phyloP scores from a whole-genome alignment of 352 stramenopile species.

The Phytopythium delawarense region DNA sequence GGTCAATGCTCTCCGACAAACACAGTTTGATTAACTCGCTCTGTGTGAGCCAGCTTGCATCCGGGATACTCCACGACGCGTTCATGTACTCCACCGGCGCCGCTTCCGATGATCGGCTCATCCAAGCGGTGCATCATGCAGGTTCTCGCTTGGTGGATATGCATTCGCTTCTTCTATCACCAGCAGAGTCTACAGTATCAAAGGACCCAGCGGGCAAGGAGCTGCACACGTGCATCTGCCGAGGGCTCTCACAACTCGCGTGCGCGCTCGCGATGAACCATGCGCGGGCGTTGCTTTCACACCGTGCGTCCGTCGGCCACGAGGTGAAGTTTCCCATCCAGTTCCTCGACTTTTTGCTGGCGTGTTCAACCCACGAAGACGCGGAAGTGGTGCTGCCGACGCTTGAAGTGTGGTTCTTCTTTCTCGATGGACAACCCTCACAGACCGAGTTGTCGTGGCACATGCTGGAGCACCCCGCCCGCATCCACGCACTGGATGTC shows the following conservation, averaged over 20 bases:
- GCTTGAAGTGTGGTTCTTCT: conserved; percentile 86
- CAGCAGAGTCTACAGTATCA: not conserved
- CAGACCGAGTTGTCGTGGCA: conserved; percentile 40
- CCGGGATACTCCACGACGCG: conserved; percentile 56
- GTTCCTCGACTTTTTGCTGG: conserved; percentile 63
- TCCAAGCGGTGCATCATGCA: conserved; percentile 26
- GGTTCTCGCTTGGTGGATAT: conserved; percentile 20
- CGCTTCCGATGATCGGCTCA: conserved; percentile 15
- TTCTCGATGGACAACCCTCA: conserved; percentile 55
- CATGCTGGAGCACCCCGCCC: conserved; percentile 25
- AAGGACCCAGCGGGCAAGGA: conserved; percentile 15
- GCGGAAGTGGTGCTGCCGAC: conserved; percentile 58
- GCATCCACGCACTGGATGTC: conserved; percentile 36
- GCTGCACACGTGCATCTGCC: conserved; percentile 21
- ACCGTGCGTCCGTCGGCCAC: conserved; percentile 3
- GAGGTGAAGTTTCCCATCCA: conserved; percentile 14
- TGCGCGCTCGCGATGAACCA: conserved; percentile 48
- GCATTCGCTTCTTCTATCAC: conserved; percentile 17
- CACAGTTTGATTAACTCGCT: not conserved
- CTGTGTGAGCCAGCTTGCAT: conserved; percentile 31
- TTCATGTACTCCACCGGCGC: conserved; percentile 30
- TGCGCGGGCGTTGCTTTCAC: conserved; percentile 25
- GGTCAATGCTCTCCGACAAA: conserved; percentile 1
- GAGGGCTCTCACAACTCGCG: conserved; percentile 37
- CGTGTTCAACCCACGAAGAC: conserved; percentile 54